Base-by-base conservation (phyloP, 306 rosid species). In the Myrica gale region DNA sequence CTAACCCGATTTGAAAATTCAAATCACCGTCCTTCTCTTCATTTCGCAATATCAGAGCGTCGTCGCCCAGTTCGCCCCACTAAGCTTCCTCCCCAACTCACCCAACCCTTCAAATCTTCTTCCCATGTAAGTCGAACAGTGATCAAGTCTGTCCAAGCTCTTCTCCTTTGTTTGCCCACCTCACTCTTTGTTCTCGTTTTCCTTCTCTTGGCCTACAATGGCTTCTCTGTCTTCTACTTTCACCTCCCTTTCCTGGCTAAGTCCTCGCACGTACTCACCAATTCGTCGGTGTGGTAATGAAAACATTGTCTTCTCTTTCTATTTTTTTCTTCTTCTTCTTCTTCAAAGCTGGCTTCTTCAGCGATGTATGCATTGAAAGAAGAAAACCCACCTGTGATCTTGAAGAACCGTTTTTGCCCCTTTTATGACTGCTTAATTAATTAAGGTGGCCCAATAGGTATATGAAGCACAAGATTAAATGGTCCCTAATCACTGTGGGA, bases 121-220 rank as follows among this genome's bases (percentile, higher is more conserved):
- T 46, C 80, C 70, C 63, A 87, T 73, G 32, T 48, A 85, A 1
- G 86, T 57, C 7, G 71, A 71, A 19, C 69, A 26, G 32, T 89
- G 15, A 88, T 74, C 82, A 85, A 74, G 69, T 81, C 78, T 7
- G 9, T 82, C 0, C 73, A 87, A 68, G 50, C 85, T 76, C 42
- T 79, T 16, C 86, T 89, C 65, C 82, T 84, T 26, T 70, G 68
- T n/a, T 52, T 89, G n/a, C 95, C 93, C 73, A 81, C 84, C 9
- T 81, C 95, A 17, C 71, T 87, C 42, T 84, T 87, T 17, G 90
- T 82, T 60, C 76, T 92, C 32, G 53, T 89, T 69, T 83, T 90
- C 41, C 87, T 90, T 76, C 60, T 87, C 48, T 66, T 92, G 19
- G 71, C 85, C 67, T 92, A 86, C 87, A 92, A 92, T 72, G 92